Conservation (phyloP, 2,329 filamentous ascomycete species). For the Saccharata proteae region DNA sequence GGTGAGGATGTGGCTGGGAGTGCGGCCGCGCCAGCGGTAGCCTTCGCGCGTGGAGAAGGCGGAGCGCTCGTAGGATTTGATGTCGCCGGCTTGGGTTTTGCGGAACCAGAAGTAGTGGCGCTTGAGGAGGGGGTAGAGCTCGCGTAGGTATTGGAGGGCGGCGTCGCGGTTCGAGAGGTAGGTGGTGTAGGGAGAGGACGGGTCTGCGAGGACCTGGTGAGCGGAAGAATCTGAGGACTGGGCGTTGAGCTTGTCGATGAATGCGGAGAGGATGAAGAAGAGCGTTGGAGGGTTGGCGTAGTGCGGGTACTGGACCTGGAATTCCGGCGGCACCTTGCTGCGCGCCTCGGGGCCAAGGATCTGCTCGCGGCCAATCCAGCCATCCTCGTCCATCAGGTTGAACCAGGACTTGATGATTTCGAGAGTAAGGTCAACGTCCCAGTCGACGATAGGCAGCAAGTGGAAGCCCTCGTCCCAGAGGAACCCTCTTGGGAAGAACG, state of each 20-base stretch:
- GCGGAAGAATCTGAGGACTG: conserved; percentile 20
- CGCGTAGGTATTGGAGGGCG: conserved; percentile 58
- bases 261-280: conserved; percentile 75
- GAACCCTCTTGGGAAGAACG: conserved; percentile 94
- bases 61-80: conserved; percentile 82
- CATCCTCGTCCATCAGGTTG: conserved; percentile 88
- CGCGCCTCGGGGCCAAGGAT: conserved; percentile 85
- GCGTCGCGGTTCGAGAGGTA: conserved; percentile 57
- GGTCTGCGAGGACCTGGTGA: conserved; percentile 23
- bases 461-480: conserved; percentile 99
- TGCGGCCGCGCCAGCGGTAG: conserved; percentile 90
- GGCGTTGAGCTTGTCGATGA: conserved; percentile 63
- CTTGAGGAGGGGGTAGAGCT: conserved; percentile 75
- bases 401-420: conserved; percentile 95
- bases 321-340: conserved; percentile 87
- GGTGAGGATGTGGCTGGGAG: conserved; percentile 74
- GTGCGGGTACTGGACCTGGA: conserved; percentile 91
- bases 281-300: conserved; percentile 95
- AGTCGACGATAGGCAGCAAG: conserved; percentile 78
- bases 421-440: conserved; percentile 76
- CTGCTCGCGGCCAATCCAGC: conserved; percentile 94
- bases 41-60: conserved; percentile 83
- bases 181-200: conserved; percentile 43
- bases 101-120: conserved; percentile 93
- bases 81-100: conserved; percentile 77